Conservation (phyloP, 768 basidiomycete genomes). For the Leccinum incarnatum region DNA sequence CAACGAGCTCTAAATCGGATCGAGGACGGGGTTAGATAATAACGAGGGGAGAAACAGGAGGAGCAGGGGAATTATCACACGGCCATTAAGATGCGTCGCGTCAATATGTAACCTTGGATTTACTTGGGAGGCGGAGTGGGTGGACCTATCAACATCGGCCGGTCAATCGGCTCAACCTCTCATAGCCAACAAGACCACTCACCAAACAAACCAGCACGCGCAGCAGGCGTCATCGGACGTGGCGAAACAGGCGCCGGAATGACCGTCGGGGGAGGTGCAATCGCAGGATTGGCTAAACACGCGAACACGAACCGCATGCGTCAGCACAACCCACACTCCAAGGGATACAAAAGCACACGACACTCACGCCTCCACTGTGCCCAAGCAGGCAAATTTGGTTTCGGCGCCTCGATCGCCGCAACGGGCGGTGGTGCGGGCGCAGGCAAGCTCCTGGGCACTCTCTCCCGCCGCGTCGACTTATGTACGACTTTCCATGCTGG, state of each 20-base stretch:
- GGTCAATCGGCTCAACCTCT: neutral
- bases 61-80: neutral
- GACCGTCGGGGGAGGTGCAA: constrained; percentile 52
- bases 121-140: constrained; percentile 47
- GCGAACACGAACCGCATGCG: neutral
- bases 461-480: constrained; percentile 57
- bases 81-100: constrained; percentile 4
- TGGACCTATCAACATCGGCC: constrained; percentile 32
- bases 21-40: neutral
- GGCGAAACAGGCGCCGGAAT: constrained; percentile 32
- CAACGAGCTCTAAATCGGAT: neutral
- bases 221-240: constrained; percentile 44
- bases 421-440: constrained; percentile 30
- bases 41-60: neutral
- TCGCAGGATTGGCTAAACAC: constrained; percentile 57
- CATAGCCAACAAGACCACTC: neutral
- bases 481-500: constrained; percentile 76
- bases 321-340: neutral
- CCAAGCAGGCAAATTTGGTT: constrained; percentile 69
- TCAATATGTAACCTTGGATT: neutral
- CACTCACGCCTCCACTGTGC: constrained; percentile 76
- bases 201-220: constrained; percentile 70
- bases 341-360: neutral
- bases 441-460: constrained; percentile 43
- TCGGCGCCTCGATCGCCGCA: constrained; percentile 44